phyloP scores from a whole-genome alignment of 108 stramenopile genomes.

The Chaetoceros muelleri region DNA sequence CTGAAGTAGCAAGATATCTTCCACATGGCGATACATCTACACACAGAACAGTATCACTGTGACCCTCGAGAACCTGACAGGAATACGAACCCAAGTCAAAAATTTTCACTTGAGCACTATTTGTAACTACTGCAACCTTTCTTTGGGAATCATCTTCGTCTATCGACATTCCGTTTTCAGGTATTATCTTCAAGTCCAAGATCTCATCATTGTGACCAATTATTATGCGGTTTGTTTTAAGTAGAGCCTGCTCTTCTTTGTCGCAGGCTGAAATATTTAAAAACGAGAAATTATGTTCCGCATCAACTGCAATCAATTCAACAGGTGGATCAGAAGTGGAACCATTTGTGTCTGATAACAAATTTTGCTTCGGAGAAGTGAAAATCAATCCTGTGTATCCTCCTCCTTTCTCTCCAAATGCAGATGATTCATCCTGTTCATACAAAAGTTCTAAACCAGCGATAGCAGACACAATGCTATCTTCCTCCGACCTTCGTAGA shows the following conservation, averaged over 20 bases:
- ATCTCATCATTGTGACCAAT: slow-evolving; percentile 93
- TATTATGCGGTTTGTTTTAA: slow-evolving; percentile 50
- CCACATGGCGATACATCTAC: slow-evolving; percentile 86
- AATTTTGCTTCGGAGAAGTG: slow-evolving; percentile 14
- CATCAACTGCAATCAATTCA: slow-evolving; percentile 74
- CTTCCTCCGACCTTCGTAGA: slow-evolving; percentile 7
- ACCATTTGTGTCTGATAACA: neutral
- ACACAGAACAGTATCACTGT: slow-evolving; percentile 88
- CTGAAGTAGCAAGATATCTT: slow-evolving; percentile 79
- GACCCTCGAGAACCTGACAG: slow-evolving; percentile 79
- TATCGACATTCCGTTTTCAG: slow-evolving; percentile 11
- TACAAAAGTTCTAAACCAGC: slow-evolving; percentile 32
- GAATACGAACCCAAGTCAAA: slow-evolving; percentile 70
- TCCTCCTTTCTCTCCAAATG: slow-evolving; percentile 69
- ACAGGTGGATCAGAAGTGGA: slow-evolving; percentile 15
- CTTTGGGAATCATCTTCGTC: slow-evolving; percentile 18
- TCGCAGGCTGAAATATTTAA: slow-evolving; percentile 13
- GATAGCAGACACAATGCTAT: slow-evolving; percentile 18
- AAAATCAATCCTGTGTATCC: slow-evolving; percentile 41
- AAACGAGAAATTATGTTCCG: slow-evolving; percentile 85
- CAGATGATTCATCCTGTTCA: slow-evolving; percentile 34
- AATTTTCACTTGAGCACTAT: slow-evolving; percentile 86
- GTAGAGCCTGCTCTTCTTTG: slow-evolving; percentile 7
- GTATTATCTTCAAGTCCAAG: slow-evolving; percentile 80
- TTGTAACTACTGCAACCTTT: slow-evolving; percentile 85